phyloP scores from a whole-genome alignment of 2,329 filamentous ascomycete genomes.

The Hymenoscyphus fructigenus region DNA sequence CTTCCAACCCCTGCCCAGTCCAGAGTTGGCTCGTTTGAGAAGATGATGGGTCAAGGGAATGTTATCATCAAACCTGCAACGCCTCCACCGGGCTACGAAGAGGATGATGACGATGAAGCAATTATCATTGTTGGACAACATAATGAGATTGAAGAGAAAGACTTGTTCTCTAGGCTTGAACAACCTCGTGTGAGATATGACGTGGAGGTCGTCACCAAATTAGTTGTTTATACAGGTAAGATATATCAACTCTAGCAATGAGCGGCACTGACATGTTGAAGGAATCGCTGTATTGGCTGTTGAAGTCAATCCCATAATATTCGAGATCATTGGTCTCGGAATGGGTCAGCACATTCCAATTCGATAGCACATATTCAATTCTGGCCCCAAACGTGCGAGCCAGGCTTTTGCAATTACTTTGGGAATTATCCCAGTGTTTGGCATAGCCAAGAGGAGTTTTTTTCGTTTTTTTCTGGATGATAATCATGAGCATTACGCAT shows the following conservation, averaged over 20 bases:
- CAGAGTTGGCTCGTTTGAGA: conserved; percentile 63
- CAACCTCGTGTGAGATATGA: conserved; percentile 92
- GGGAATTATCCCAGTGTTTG: not conserved
- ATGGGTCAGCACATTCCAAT: conserved; percentile 30
- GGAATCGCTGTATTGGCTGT: conserved; percentile 80
- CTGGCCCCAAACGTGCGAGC: not conserved
- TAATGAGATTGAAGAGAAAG: conserved; percentile 60
- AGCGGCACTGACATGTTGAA: conserved; percentile 36
- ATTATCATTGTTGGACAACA: conserved; percentile 44
- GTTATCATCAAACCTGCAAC: conserved; percentile 39
- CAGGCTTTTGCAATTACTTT: not conserved
- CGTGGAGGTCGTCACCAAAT: conserved; percentile 96
- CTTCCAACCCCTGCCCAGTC: conserved; percentile 46
- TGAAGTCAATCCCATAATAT: conserved; percentile 44
- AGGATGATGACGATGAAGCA: conserved; percentile 39
- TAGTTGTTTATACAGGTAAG: conserved; percentile 90
- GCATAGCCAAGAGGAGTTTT: not conserved
- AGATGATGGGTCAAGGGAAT: conserved; percentile 70
- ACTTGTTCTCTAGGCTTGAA: conserved; percentile 81
- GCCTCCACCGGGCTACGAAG: conserved; percentile 37
- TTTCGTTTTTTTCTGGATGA: not conserved
- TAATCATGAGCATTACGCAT: conserved; percentile 4
- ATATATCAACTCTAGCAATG: conserved; percentile 14
- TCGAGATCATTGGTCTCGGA: conserved; percentile 44
- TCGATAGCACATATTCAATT: conserved; percentile 9